Evolutionary conservation across 306 rosid genomes (phyloP).

Genomic region (Erythrophleum fordii): DNA sequence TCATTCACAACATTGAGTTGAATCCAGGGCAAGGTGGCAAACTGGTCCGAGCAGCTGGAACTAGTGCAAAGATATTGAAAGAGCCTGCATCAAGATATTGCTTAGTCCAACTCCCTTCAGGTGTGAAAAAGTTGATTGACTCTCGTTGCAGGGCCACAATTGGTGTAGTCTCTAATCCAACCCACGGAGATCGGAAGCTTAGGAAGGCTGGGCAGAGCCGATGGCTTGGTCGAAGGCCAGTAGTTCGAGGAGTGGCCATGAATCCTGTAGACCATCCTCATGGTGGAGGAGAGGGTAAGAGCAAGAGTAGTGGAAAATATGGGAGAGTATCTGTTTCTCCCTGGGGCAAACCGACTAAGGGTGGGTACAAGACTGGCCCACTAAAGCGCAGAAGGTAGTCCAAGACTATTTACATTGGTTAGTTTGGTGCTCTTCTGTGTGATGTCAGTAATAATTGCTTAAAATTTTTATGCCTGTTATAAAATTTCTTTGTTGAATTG

Average conservation of each 20-base stretch:
- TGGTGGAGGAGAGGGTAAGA: constrained; percentile 90
- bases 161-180: constrained; percentile 82
- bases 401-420: background rate
- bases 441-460: constrained; percentile 36
- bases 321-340: constrained; percentile 72
- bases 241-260: constrained; percentile 91
- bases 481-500: background rate
- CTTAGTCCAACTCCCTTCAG: constrained; percentile 74
- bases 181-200: constrained; percentile 68
- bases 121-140: constrained; percentile 69
- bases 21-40: constrained; percentile 91
- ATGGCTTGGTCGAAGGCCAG: constrained; percentile 81
- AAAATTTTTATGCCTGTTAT: constrained; percentile 7
- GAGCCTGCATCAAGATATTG: constrained; percentile 63
- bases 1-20: constrained; percentile 85
- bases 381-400: constrained; percentile 62
- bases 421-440: constrained; percentile 22
- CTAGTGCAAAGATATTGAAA: constrained; percentile 83
- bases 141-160: constrained; percentile 76
- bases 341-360: constrained; percentile 87
- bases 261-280: constrained; percentile 88
- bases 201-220: constrained; percentile 86
- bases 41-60: constrained; percentile 87
- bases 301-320: constrained; percentile 70
- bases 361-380: constrained; percentile 82